A percentile compares a stretch with the other conserved stretches of the same genome.
These are phyloP conservation scores for Monilinia aucupariae DNA, from an alignment of 2,329 filamentous ascomycete genomes.

Conservation along the genomic window DNA sequence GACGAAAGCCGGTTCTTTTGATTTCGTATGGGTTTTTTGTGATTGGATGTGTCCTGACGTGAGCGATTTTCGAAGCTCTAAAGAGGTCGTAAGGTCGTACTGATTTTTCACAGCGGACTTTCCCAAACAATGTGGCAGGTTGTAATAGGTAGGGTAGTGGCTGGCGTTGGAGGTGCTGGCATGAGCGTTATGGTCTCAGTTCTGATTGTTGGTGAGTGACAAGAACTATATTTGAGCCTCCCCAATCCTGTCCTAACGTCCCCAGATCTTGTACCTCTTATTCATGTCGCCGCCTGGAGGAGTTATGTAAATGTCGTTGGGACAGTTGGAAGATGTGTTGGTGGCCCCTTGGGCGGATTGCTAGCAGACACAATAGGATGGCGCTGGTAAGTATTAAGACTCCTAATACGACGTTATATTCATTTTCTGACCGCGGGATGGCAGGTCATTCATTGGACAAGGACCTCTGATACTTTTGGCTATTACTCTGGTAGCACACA, in stretches of 20 bases:
- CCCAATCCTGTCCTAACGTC: neutral
- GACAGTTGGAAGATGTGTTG: constrained; percentile 60
- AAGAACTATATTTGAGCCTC: neutral
- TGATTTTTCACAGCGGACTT: constrained; percentile 44
- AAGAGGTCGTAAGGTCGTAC: neutral
- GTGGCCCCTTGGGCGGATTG: constrained; percentile 65
- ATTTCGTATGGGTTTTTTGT: constrained; percentile 61
- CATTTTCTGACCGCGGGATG: neutral
- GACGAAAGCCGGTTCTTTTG: constrained; percentile 60
- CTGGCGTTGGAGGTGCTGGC: constrained; percentile 60
- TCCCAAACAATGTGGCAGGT: constrained; percentile 61
- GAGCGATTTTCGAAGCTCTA: neutral
- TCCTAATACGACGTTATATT: neutral
- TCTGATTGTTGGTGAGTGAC: constrained; percentile 14
- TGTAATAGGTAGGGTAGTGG: constrained; percentile 53
- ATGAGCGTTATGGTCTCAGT: constrained; percentile 43
- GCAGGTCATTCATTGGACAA: constrained; percentile 65
- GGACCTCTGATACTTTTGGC: constrained; percentile 63
- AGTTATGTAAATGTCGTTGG: constrained; percentile 68
- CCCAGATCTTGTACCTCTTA: constrained; percentile 37
- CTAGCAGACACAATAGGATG: constrained; percentile 70
- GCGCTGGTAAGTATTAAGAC: constrained; percentile 54
- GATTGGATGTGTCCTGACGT: constrained; percentile 46
- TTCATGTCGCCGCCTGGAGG: constrained; percentile 54
- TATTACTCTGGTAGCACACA: constrained; percentile 56